Evolutionary conservation across 2,329 filamentous ascomycete species (phyloP).

Genomic region (Amylocarpus encephaloides): DNA sequence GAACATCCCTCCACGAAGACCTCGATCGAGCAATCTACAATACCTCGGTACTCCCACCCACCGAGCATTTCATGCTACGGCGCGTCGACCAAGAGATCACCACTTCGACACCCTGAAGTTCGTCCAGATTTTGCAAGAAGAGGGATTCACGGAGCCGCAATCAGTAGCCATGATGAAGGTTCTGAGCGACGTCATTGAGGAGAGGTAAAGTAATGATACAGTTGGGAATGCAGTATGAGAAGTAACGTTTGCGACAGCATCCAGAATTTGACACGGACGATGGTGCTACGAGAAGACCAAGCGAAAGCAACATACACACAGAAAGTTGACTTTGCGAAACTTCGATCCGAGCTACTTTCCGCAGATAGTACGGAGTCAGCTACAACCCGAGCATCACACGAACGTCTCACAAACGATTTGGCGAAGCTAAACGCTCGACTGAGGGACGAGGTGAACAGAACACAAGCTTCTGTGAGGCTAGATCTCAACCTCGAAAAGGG

Average conservation of each 20-base stretch:
- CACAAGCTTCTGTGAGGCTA: conserved; percentile 84
- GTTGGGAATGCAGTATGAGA: background rate
- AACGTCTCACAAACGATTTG: conserved; percentile 88
- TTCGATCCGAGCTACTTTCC: conserved; percentile 87
- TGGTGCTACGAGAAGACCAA: conserved; percentile 93
- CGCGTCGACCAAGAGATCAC: conserved; percentile 63
- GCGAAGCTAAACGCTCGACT: conserved; percentile 86
- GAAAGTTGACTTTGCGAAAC: conserved; percentile 97
- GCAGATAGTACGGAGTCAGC: conserved; percentile 87
- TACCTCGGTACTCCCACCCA: conserved; percentile 10
- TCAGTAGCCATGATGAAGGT: conserved; percentile 98
- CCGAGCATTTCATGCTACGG: conserved; percentile 62
- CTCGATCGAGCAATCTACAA: conserved; percentile 17
- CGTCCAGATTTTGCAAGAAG: conserved; percentile 78
- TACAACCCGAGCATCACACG: conserved; percentile 82
- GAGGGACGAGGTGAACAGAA: conserved; percentile 88
- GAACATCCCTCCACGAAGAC: conserved; percentile 2
- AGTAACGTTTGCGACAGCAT: conserved; percentile 50
- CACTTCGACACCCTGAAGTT: conserved; percentile 99
- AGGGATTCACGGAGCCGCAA: conserved; percentile 94
- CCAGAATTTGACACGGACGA: conserved; percentile 92
- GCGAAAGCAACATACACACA: conserved; percentile 75
- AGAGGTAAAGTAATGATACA: conserved; percentile 64
- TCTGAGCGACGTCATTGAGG: conserved; percentile 91
- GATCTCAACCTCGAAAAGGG: conserved; percentile 97